phyloP scores from a whole-genome alignment of 2,329 filamentous ascomycete species.

The Fusarium xylarioides region DNA sequence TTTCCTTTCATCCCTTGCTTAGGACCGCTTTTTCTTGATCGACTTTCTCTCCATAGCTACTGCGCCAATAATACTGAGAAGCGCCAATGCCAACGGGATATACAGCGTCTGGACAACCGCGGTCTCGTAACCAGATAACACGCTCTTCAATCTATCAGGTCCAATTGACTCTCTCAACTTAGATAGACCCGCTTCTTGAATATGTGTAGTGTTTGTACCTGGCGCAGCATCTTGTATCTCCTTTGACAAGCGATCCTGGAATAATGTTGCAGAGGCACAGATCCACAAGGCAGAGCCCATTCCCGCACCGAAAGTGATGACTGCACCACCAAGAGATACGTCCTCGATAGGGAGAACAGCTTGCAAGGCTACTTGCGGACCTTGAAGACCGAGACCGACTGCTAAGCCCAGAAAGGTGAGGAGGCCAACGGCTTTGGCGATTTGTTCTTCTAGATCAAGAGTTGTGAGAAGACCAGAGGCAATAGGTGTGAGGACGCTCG shows the following conservation, averaged over 20 bases:
- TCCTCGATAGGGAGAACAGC: conserved; percentile 32
- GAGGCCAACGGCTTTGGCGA: conserved; percentile 30
- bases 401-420: conserved; percentile 33
- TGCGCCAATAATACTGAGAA: conserved; percentile 31
- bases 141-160: conserved; percentile 1
- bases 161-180: conserved; percentile 30
- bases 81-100: conserved; percentile 28
- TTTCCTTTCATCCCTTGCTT: neutral
- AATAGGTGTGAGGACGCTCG: conserved; percentile 31
- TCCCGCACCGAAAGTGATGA: conserved; percentile 34
- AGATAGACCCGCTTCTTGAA: conserved; percentile 26
- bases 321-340: conserved; percentile 36
- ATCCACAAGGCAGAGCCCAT: conserved; percentile 40
- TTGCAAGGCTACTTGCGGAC: conserved; percentile 32
- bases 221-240: conserved; percentile 30
- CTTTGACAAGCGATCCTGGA: conserved; percentile 27
- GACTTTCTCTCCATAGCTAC: conserved; percentile 38
- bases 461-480: conserved; percentile 38
- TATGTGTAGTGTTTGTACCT: neutral
- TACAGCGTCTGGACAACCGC: conserved; percentile 38
- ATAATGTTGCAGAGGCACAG: conserved; percentile 38
- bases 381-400: conserved; percentile 37
- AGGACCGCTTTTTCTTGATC: conserved; percentile 35
- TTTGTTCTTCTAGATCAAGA: conserved; percentile 30
- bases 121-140: conserved; percentile 34